phyloP scores from a whole-genome alignment of 805 yeast species.

The Candida taoyuanica region DNA sequence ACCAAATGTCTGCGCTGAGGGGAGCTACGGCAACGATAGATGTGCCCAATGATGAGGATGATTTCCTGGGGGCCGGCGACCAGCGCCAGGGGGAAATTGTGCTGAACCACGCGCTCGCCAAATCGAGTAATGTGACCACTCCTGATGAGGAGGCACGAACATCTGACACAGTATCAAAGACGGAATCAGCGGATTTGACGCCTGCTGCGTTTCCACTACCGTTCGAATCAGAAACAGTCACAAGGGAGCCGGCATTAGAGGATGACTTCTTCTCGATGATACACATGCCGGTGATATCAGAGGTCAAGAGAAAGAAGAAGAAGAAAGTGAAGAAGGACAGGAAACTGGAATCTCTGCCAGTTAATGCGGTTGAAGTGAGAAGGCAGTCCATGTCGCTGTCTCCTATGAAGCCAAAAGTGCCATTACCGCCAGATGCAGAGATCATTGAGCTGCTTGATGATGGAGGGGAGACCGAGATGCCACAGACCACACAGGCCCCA shows the following conservation, averaged over 20 bases:
- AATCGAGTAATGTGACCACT: conserved; percentile 25
- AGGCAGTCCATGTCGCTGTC: neutral
- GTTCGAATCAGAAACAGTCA: too few relatives aligned
- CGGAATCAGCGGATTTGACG: too few relatives aligned
- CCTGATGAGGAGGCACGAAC: conserved; percentile 13
- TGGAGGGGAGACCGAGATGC: neutral
- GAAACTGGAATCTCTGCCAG: neutral
- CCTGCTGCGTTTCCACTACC: too few relatives aligned
- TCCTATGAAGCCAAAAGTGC: neutral
- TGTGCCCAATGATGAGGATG: neutral
- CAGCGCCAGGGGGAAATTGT: conserved; percentile 22
- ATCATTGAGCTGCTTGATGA: conserved; percentile 2
- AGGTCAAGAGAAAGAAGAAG: conserved; percentile 18
- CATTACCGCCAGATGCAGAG: neutral
- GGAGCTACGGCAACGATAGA: neutral
- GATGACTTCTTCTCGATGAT: conserved; percentile 28
- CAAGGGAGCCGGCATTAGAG: too few relatives aligned
- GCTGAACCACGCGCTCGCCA: conserved; percentile 21
- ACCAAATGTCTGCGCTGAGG: neutral
- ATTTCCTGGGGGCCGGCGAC: conserved; percentile 11
- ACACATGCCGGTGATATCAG: neutral
- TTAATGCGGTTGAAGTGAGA: neutral
- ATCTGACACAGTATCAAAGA: conserved; percentile 4
- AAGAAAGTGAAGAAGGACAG: conserved; percentile 14
- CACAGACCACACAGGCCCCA: neutral